Conservation (phyloP, 768 basidiomycete genomes). For the Pisolithus albus region DNA sequence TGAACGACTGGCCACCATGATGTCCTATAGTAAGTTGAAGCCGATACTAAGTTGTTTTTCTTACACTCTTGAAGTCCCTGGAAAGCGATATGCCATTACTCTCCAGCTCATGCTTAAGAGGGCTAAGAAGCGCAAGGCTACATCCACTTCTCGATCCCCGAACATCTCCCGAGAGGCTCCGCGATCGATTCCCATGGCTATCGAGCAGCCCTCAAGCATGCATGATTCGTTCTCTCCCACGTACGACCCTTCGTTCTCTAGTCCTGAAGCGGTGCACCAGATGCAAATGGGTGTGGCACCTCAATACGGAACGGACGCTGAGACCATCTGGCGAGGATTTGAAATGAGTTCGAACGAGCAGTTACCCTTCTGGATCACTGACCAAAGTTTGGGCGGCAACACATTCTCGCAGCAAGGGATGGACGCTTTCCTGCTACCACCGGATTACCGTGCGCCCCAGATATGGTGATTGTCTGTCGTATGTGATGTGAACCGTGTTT, state of each 20-base stretch:
- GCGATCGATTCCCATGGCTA: conserved; percentile 40
- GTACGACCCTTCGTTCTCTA: conserved; percentile 41
- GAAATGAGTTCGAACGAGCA: conserved; percentile 68
- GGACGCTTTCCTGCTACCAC: conserved; percentile 76
- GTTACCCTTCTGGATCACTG: conserved; percentile 80
- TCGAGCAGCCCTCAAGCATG: conserved; percentile 35
- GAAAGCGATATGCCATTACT: conserved; percentile 86
- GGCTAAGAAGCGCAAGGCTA: conserved; percentile 51
- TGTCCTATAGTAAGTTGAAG: conserved; percentile 64
- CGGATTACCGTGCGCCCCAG: conserved; percentile 64
- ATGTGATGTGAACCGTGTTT: not conserved
- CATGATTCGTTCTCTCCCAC: conserved; percentile 51
- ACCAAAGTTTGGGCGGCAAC: conserved; percentile 71
- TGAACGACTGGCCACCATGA: conserved; percentile 65
- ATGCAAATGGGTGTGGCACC: conserved; percentile 24
- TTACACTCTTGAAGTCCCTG: conserved; percentile 57
- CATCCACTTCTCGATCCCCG: conserved; percentile 56
- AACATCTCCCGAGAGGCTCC: conserved; percentile 49
- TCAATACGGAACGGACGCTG: conserved; percentile 34
- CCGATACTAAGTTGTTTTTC: not conserved
- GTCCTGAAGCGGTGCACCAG: conserved; percentile 26
- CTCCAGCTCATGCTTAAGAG: conserved; percentile 85
- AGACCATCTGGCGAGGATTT: conserved; percentile 71
- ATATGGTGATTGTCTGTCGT: conserved; percentile 51
- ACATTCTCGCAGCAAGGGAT: conserved; percentile 77